phyloP scores from a whole-genome alignment of 1,284 basidiomycete genomes.

The Moesziomyces parantarcticus region DNA sequence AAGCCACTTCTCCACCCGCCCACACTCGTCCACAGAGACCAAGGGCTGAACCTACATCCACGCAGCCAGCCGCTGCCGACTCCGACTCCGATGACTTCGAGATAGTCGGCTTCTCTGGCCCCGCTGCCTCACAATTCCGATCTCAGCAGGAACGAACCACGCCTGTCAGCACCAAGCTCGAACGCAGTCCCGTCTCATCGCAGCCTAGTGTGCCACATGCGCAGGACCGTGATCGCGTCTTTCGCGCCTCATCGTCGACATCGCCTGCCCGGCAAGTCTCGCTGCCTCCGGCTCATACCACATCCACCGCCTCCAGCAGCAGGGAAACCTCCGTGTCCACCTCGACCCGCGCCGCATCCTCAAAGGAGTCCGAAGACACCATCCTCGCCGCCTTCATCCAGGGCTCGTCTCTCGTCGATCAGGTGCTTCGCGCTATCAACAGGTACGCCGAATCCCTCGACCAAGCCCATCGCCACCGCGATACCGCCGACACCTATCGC shows the following conservation, averaged over 20 bases:
- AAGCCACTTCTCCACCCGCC: slow-evolving; percentile 10
- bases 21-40: background rate
- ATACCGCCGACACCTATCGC: background rate
- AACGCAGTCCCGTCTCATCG: background rate
- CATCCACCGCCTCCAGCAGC: background rate
- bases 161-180: background rate
- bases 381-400: background rate
- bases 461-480: background rate
- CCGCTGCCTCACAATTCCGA: slow-evolving; percentile 4
- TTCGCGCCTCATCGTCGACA: background rate
- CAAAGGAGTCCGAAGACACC: background rate
- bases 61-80: slow-evolving; percentile 2
- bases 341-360: background rate
- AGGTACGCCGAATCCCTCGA: background rate
- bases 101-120: slow-evolving; percentile 1
- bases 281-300: background rate
- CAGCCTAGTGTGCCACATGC: background rate
- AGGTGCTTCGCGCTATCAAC: background rate
- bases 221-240: background rate
- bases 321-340: background rate
- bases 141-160: background rate
- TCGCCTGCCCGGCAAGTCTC: background rate
- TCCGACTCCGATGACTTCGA: slow-evolving; percentile 34
- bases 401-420: background rate
- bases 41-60: background rate